phyloP scores from a whole-genome alignment of 2,329 filamentous ascomycete species.

The Trichoderma cornu-damae region DNA sequence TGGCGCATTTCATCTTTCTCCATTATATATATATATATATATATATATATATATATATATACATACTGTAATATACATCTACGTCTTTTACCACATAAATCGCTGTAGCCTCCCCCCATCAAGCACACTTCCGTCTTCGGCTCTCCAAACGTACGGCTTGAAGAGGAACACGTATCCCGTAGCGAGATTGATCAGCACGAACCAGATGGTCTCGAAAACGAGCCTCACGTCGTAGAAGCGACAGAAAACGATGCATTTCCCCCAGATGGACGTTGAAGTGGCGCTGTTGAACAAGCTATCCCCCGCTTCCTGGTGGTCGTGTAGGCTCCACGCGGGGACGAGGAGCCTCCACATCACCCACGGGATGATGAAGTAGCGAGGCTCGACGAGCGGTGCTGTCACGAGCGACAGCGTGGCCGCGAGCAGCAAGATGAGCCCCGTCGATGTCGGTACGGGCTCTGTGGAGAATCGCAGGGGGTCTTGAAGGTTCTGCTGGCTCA shows the following conservation, averaged over 20 bases:
- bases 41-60: too few relatives aligned
- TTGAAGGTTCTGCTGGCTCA: constrained; percentile 22
- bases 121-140: constrained; percentile 46
- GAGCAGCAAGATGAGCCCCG: constrained; percentile 54
- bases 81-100: constrained; percentile 70
- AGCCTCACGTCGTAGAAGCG: constrained; percentile 43
- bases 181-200: constrained; percentile 56
- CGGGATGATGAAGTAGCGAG: constrained; percentile 90
- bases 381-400: constrained; percentile 88
- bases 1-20: too few relatives aligned
- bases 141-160: constrained; percentile 62
- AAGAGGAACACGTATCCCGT: constrained; percentile 70
- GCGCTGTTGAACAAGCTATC: not conserved
- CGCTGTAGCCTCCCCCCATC: constrained; percentile 60
- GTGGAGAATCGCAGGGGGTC: constrained; percentile 28
- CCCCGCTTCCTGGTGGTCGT: constrained; percentile 20
- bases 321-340: constrained; percentile 50
- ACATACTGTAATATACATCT: not conserved
- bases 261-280: not conserved
- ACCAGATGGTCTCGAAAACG: constrained; percentile 62
- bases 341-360: constrained; percentile 91
- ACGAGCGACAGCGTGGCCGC: constrained; percentile 74
- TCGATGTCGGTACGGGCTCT: constrained; percentile 42
- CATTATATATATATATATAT: too few relatives aligned
- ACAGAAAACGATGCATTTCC: constrained; percentile 15